phyloP scores from a whole-genome alignment of 1,139 yeast species.

The Taphrina sp. region DNA sequence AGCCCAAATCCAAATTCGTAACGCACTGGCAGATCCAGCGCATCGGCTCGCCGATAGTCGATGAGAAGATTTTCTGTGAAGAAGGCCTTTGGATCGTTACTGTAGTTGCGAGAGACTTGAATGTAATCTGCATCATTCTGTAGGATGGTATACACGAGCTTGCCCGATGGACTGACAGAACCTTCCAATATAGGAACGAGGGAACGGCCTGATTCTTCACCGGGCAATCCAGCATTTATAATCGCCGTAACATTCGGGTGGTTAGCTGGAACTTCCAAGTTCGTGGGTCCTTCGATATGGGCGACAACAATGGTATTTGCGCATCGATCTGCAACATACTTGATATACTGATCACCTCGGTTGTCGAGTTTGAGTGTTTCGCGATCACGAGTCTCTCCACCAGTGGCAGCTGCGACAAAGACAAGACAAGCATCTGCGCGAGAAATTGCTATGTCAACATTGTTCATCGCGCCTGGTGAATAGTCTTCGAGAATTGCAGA shows the following conservation, averaged over 20 bases:
- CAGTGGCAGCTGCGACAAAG: slow-evolving; percentile 44
- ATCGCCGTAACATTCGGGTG: slow-evolving; percentile 60
- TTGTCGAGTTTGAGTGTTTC: slow-evolving; percentile 58
- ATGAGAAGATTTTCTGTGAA: slow-evolving; percentile 45
- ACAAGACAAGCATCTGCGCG: slow-evolving; percentile 58
- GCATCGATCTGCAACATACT: slow-evolving; percentile 52
- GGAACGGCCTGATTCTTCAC: slow-evolving; percentile 55
- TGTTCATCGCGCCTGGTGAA: not conserved
- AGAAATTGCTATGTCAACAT: slow-evolving; percentile 52
- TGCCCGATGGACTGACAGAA: slow-evolving; percentile 60
- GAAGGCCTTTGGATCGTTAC: slow-evolving; percentile 47
- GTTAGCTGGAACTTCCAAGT: slow-evolving; percentile 60
- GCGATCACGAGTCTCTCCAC: slow-evolving; percentile 67
- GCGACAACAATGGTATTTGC: slow-evolving; percentile 58
- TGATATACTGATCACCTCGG: slow-evolving; percentile 58
- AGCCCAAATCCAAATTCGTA: slow-evolving; percentile 64
- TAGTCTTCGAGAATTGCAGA: slow-evolving; percentile 44
- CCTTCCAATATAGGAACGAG: slow-evolving; percentile 57
- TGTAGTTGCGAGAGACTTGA: slow-evolving; percentile 25
- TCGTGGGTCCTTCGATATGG: slow-evolving; percentile 60
- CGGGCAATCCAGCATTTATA: slow-evolving; percentile 57
- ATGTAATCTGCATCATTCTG: slow-evolving; percentile 54
- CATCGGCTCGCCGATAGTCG: slow-evolving; percentile 58
- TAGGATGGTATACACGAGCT: slow-evolving; percentile 63
- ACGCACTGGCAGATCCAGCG: slow-evolving; percentile 56